Evolutionary conservation across 768 basidiomycete genomes (phyloP).

Genomic region (Sporobolomyces roseus): DNA sequence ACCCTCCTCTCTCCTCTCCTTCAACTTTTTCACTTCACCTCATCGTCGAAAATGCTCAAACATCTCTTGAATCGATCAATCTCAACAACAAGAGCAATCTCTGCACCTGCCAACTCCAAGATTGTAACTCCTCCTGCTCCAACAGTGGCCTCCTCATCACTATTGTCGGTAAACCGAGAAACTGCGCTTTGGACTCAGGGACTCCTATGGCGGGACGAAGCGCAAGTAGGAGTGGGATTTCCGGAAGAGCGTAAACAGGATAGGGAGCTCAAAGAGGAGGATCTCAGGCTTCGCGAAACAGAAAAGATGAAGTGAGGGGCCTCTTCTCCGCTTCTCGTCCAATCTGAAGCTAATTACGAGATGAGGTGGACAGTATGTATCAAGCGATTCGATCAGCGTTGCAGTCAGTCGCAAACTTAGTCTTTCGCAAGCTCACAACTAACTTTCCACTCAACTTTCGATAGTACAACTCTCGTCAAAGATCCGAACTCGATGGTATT

Average conservation of each 20-base stretch:
- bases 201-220: slow-evolving; percentile 67
- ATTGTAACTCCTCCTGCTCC: slow-evolving; percentile 14
- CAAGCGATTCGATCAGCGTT: slow-evolving; percentile 88
- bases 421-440: not conserved
- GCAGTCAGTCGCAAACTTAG: slow-evolving; percentile 54
- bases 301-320: slow-evolving; percentile 73
- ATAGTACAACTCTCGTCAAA: slow-evolving; percentile 72
- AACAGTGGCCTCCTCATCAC: slow-evolving; percentile 61
- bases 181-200: slow-evolving; percentile 68
- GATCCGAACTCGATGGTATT: slow-evolving; percentile 86
- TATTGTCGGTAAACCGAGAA: slow-evolving; percentile 66
- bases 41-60: not conserved
- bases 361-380: slow-evolving; percentile 54
- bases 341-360: not conserved
- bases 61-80: not conserved
- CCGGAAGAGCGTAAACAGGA: not conserved
- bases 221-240: slow-evolving; percentile 40
- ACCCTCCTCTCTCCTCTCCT: not conserved
- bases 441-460: not conserved
- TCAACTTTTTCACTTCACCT: not conserved
- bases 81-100: not conserved
- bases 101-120: slow-evolving; percentile 16
- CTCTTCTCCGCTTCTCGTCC: too few species aligned
- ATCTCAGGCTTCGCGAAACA: slow-evolving; percentile 60
- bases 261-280: slow-evolving; percentile 44